Base-by-base conservation (phyloP, 441 rosid species). In the Erodium moschatum region DNA sequence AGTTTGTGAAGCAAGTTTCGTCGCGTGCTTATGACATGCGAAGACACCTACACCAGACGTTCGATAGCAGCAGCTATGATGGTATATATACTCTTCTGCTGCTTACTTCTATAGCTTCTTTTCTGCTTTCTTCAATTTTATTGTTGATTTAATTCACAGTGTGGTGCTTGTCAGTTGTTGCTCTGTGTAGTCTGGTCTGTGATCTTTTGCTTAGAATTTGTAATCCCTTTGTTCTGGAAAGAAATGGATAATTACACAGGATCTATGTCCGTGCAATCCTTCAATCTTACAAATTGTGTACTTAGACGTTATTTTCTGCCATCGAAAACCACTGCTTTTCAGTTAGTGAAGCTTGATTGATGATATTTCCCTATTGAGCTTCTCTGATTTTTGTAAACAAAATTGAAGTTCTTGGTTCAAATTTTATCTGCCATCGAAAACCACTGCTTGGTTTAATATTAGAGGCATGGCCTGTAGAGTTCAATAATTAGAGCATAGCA, bases 11-110 rank as follows among this genome's bases (percentile, higher is more conserved):
- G 83, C 85, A 73, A 74, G 96, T 91, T 1, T 91, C 98, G 1
- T 94, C 98, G 29, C 96, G 98, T 74, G 98, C 98, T 69, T 94
- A 94, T 65, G 96, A 85, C 72, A 94, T 94, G 91, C 93, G 98
- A 58, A 83, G 97, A 73, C 85, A 89, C 78, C 77, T 94, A 35
- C 90, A 94, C n/a, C 96, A 91, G 78, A 78, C 85, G 19, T 86
- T 94, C 68, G 97, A 94, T 70, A 81, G 81, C 79, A 86, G 89
- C 82, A 94, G 96, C 85, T 91, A 91, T 67, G 98, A 94, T 33
- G 96, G 98, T 93, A 77, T 50, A 54, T 93, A 77, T 50, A 54
- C 5, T 3, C 12, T 50, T 52, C 6, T 52, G 19, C 5, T 52
- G 60, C 20, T 52, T 52, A 16, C 13, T 50, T 50, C 16, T 50